Conservation (phyloP, 306 rosid species). For the Prunus davidiana region DNA sequence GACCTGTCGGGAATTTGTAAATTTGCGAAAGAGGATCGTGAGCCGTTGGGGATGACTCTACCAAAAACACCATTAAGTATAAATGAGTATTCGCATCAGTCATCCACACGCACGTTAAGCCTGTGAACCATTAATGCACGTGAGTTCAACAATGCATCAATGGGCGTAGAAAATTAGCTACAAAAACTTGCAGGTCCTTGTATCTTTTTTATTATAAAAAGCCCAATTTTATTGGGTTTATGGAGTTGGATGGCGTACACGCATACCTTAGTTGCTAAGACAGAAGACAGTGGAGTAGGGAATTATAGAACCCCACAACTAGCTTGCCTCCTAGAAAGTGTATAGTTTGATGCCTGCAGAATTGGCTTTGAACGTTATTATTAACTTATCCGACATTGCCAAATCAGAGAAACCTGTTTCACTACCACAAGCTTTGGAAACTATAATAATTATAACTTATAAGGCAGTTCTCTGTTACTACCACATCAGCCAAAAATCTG, state of each 20-base stretch:
- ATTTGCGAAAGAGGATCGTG: too few species aligned
- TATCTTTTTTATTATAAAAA: not conserved
- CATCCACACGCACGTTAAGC: too few species aligned
- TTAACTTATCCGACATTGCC: constrained; percentile 8
- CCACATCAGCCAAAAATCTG: not conserved
- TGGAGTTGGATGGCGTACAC: not conserved
- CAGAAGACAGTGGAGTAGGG: not conserved
- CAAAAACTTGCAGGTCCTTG: too few species aligned
- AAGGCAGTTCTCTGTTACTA: not conserved
- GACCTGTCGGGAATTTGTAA: too few species aligned
- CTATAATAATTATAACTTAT: not conserved
- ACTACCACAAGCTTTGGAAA: not conserved
- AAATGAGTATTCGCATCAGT: too few species aligned
- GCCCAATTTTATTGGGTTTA: not conserved
- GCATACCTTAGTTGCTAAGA: not conserved
- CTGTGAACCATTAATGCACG: too few species aligned
- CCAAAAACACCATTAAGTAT: too few species aligned
- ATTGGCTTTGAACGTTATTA: not conserved
- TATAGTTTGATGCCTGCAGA: constrained; percentile 8
- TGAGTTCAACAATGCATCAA: too few species aligned
- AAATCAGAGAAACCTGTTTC: constrained; percentile 19
- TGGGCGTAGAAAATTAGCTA: too few species aligned
- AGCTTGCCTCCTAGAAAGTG: constrained; percentile 20
- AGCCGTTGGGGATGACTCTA: too few species aligned
- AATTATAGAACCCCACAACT: constrained; percentile 6